Percentiles rank a stretch among this genome's conserved stretches.
Evolutionary conservation across 208 protist genomes (phyloP).

Genomic region (Spongospora subterranea): DNA sequence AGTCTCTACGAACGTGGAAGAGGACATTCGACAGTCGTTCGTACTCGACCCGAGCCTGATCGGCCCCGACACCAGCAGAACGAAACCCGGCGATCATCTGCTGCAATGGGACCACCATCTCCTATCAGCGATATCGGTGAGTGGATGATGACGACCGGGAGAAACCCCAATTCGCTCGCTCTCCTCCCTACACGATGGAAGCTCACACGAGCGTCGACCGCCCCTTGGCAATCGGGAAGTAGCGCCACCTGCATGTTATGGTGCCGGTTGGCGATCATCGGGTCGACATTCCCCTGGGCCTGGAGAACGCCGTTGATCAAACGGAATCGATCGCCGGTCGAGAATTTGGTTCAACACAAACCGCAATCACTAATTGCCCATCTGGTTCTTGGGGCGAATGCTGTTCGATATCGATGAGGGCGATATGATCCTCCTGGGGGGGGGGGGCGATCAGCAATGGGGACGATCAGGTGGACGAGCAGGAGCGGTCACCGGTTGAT

Average conservation of each 20-base stretch:
- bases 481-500: background rate
- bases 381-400: too few species aligned
- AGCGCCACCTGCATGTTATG: background rate
- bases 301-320: too few species aligned
- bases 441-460: background rate
- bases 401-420: too few species aligned
- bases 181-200: conserved; percentile 48
- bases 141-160: background rate
- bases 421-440: background rate
- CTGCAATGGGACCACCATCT: background rate
- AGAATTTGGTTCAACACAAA: background rate
- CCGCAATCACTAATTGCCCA: too few species aligned
- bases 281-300: too few species aligned
- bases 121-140: background rate
- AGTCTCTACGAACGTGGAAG: background rate
- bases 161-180: too few species aligned
- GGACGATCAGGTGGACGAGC: background rate
- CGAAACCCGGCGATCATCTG: background rate
- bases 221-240: background rate
- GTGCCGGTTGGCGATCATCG: background rate
- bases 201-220: background rate
- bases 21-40: conserved; percentile 2
- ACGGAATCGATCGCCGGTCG: background rate
- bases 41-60: background rate
- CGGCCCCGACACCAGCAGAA: background rate